phyloP scores from a whole-genome alignment of 116 monocot genomes.

The Thalassia testudinum region DNA sequence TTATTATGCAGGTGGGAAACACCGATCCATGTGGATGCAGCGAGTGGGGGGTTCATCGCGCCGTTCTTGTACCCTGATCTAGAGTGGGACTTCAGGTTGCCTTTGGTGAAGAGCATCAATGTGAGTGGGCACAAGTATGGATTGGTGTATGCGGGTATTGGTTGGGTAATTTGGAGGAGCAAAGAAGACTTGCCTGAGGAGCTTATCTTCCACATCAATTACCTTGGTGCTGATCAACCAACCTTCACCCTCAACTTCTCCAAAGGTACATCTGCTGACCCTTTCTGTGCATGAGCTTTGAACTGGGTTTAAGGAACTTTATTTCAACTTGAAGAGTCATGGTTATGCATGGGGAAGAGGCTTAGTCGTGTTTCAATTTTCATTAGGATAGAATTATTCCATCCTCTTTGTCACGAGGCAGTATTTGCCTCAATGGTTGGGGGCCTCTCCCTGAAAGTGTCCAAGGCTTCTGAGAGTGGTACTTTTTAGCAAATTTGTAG shows the following conservation, averaged over 20 bases:
- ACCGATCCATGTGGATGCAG: constrained; percentile 86
- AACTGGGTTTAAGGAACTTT: no score
- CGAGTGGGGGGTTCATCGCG: constrained; percentile 89
- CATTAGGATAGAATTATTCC: no score
- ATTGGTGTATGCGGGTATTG: constrained; percentile 89
- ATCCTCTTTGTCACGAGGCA: no score
- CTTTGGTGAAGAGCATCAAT: constrained; percentile 87
- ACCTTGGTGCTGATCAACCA: constrained; percentile 79
- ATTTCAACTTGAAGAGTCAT: no score
- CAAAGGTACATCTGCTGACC: no score
- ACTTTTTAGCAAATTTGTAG: no score
- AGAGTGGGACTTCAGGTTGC: constrained; percentile 84
- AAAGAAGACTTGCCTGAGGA: constrained; percentile 84
- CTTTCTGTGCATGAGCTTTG: no score
- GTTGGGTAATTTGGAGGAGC: constrained; percentile 80
- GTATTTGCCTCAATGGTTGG: no score
- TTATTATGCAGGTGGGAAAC: constrained; percentile 20
- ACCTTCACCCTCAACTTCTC: constrained; percentile 96
- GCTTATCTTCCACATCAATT: constrained; percentile 89
- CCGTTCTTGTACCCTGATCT: constrained; percentile 81
- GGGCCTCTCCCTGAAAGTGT: no score
- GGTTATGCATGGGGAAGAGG: no score
- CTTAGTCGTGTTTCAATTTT: no score
- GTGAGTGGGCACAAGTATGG: constrained; percentile 94
- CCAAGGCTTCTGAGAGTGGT: no score